These are phyloP conservation scores for Triticum timopheevii DNA, from an alignment of 176 grass and related monocot species.

Conservation along the genomic window DNA sequence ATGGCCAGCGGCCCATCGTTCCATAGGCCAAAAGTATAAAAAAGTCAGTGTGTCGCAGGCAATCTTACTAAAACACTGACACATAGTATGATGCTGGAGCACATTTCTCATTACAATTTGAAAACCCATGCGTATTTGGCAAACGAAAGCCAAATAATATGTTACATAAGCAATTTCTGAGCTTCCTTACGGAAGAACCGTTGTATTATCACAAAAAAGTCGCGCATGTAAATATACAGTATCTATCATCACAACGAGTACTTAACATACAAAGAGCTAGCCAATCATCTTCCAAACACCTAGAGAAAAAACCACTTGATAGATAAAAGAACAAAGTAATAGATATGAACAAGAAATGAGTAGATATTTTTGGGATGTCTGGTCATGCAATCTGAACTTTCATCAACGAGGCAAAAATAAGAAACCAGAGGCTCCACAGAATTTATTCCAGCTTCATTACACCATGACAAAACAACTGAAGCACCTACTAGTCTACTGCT, in stretches of 20 bases:
- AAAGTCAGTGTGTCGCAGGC: neutral
- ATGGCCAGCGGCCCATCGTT: neutral
- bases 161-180: neutral
- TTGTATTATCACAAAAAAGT: neutral
- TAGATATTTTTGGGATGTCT: neutral
- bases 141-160: neutral
- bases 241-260: neutral
- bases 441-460: neutral
- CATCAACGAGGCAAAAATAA: neutral
- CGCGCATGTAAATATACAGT: neutral
- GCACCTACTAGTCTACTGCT: neutral
- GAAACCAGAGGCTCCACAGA: neutral
- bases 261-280: neutral
- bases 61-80: neutral
- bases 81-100: neutral
- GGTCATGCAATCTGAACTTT: neutral
- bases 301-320: neutral
- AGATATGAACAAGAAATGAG: neutral
- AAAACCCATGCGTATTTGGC: neutral
- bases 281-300: neutral
- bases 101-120: constrained; percentile 2
- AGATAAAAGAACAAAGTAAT: neutral
- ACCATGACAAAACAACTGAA: constrained; percentile 9
- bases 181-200: neutral
- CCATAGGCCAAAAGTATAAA: neutral